Evolutionary conservation across 305 asterid species (phyloP), one percentile per base, ranked within the genome.

Genomic region (Solanum hybrid): DNA sequence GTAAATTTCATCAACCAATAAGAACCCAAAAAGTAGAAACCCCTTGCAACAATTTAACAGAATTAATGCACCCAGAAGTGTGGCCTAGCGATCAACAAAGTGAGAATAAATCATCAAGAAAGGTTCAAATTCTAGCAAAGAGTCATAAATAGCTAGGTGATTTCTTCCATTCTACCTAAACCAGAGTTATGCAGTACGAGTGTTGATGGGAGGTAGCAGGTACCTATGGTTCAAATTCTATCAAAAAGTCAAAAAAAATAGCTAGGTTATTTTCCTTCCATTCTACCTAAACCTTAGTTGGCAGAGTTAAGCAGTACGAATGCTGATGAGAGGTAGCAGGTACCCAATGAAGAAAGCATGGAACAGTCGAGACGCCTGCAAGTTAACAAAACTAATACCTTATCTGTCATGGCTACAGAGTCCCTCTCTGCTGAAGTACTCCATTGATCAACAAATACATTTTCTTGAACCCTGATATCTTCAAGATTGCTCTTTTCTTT

Each of bases 401-500:
- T 14, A 29, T 51, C 79, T 27, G 92, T 10, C 41, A 84, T 39
- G 10, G 73, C 89, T 20, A 13, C 17, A 51, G 77, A 87, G 32
- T 75, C 22, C 27, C 89, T 79, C 73, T 89, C 88, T 22, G 31
- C 78, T 34, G 68, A 70, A 7, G 82, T 32, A 79, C 84, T 17
- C 86, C 79, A n/a, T 76, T 89, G 91, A 34, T 20, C 75, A 82
- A n/a, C 37, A 65, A 57, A 85, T 51, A 26, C 81, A 87, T 82
- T 38, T 77, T 36, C 27, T 84, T 84, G 39, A 84, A 1, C 76
- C 26, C 31, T 31, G 51, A 36, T 79, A 10, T n/a, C 85, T 65
- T 87, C n/a, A 87, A 24, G 37, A 72, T 61, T 24, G 32, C 73
- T 89, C 22, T 78, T 90, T 82, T 88, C 91, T 29, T 89, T 87